Percentiles rank a stretch among this genome's conserved stretches.
These are phyloP conservation scores for Tylopilus orsonianus DNA, from an alignment of 1,284 basidiomycete species.

Conservation along the genomic window DNA sequence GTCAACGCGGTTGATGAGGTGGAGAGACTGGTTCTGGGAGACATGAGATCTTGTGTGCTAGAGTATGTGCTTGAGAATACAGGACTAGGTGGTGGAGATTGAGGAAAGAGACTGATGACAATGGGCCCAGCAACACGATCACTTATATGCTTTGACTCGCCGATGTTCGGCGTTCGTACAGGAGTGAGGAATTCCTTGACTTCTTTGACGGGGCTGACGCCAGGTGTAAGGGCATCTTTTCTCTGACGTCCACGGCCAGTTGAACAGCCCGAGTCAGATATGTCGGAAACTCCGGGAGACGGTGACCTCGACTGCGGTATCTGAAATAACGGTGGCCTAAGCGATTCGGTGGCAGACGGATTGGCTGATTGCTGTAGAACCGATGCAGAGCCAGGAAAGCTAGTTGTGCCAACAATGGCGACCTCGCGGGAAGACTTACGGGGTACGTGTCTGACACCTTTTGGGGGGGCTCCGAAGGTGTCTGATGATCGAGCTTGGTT, in stretches of 20 bases:
- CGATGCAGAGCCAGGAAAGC: constrained; percentile 27
- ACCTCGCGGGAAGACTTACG: constrained; percentile 53
- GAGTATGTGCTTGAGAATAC: constrained; percentile 28
- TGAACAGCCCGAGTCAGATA: constrained; percentile 37
- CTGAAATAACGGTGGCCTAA: constrained; percentile 50
- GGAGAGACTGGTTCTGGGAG: constrained; percentile 28
- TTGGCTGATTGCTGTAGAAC: constrained; percentile 27
- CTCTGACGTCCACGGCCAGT: constrained; percentile 30
- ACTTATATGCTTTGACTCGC: constrained; percentile 54
- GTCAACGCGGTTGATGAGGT: constrained; percentile 30
- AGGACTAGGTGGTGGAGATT: constrained; percentile 28
- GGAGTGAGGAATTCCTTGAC: constrained; percentile 26
- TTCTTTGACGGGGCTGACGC: constrained; percentile 33
- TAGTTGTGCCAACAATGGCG: constrained; percentile 52
- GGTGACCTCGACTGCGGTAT: constrained; percentile 50
- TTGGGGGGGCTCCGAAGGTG: constrained; percentile 22
- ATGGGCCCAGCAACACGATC: constrained; percentile 60
- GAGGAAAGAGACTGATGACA: constrained; percentile 43
- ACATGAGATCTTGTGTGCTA: constrained; percentile 32
- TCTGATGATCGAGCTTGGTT: constrained; percentile 49
- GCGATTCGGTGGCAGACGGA: constrained; percentile 20
- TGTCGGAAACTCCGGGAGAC: constrained; percentile 40
- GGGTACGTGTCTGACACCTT: constrained; percentile 24
- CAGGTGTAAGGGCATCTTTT: constrained; percentile 36
- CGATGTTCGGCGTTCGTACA: constrained; percentile 54